Conservation (phyloP, 2,329 filamentous ascomycete genomes). For the Cladosporium oxysporum region DNA sequence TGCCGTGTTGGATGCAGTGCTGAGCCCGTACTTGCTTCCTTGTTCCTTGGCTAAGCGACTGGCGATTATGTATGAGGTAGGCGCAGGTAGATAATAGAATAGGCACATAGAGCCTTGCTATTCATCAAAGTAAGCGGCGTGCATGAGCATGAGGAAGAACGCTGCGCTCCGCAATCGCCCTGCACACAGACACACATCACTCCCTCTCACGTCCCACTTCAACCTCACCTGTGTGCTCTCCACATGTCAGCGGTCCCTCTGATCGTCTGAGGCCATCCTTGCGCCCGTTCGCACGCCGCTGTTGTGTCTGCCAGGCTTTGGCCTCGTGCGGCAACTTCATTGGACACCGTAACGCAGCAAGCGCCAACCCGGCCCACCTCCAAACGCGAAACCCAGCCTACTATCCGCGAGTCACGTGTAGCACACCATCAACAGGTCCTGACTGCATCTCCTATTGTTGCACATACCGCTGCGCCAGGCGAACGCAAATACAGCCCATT, state of each 20-base stretch:
- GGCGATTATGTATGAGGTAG: not conserved
- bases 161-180: not conserved
- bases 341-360: not conserved
- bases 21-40: not conserved
- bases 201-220: not conserved
- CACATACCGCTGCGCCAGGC: not conserved
- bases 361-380: not conserved
- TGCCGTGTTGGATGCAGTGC: not conserved
- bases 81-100: not conserved
- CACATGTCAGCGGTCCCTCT: slow-evolving; percentile 9
- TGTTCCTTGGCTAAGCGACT: not conserved
- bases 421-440: not conserved
- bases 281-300: slow-evolving; percentile 17
- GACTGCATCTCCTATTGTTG: not conserved
- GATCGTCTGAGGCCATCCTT: slow-evolving; percentile 8
- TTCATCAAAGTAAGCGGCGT: not conserved
- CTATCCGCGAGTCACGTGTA: slow-evolving; percentile 12
- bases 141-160: not conserved
- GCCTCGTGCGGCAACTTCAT: not conserved
- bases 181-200: not conserved
- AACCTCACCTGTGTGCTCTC: slow-evolving; percentile 10
- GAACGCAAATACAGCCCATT: not conserved
- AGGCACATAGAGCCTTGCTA: slow-evolving; percentile 3
- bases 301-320: slow-evolving; percentile 12
- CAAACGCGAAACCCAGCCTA: not conserved